These are phyloP conservation scores for Crassisporium funariophilum DNA, from an alignment of 768 basidiomycete genomes.

Conservation along the genomic window DNA sequence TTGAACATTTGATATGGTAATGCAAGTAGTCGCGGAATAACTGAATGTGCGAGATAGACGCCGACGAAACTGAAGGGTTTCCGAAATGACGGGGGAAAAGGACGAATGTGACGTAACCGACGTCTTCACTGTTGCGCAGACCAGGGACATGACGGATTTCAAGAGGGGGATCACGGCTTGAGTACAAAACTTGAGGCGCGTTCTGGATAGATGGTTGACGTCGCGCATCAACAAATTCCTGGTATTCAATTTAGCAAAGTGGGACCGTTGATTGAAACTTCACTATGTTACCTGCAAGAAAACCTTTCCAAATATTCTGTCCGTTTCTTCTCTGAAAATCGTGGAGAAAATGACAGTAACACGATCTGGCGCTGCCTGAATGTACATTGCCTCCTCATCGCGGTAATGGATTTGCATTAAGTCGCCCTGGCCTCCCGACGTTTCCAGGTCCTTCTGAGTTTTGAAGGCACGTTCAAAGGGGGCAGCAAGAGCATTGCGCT, in stretches of 20 bases:
- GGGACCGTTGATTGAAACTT: background rate
- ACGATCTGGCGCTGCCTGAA: constrained; percentile 90
- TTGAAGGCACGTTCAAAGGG: constrained; percentile 91
- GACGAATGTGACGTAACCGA: constrained; percentile 97
- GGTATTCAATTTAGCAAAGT: constrained; percentile 11
- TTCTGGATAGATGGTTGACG: constrained; percentile 91
- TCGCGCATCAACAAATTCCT: constrained; percentile 99
- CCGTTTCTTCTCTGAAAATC: constrained; percentile 95
- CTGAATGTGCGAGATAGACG: constrained; percentile 93
- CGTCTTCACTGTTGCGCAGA: constrained; percentile 80
- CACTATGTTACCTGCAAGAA: constrained; percentile 83
- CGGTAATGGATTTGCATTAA: constrained; percentile 94
- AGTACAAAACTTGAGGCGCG: constrained; percentile 96
- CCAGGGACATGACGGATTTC: constrained; percentile 89
- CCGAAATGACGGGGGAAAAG: constrained; percentile 96
- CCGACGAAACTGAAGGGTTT: constrained; percentile 63
- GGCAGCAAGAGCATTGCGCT: constrained; percentile 92
- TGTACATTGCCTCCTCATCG: constrained; percentile 95
- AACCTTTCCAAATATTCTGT: constrained; percentile 96
- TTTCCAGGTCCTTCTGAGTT: constrained; percentile 82
- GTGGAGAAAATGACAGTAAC: constrained; percentile 99
- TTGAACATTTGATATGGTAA: constrained; percentile 98
- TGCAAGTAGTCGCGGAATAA: constrained; percentile 99
- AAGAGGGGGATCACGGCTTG: constrained; percentile 93
- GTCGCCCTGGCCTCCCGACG: constrained; percentile 71